Evolutionary conservation across 2,329 filamentous ascomycete species (phyloP).

Genomic region (Camillea tinctor): DNA sequence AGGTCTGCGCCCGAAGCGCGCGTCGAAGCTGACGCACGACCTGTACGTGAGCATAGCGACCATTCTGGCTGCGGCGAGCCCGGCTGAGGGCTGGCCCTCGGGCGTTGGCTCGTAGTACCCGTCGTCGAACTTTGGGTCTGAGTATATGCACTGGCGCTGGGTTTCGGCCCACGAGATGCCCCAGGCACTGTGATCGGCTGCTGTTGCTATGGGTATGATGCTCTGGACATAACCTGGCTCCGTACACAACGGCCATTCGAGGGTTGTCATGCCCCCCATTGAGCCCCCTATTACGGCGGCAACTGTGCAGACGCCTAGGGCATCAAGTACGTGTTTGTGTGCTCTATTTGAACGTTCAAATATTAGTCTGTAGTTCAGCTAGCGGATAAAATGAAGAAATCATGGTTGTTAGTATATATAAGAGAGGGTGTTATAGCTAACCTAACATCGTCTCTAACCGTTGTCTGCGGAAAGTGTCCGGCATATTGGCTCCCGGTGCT

Average conservation of each 20-base stretch:
- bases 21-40: constrained; percentile 34
- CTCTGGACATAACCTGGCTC: constrained; percentile 47
- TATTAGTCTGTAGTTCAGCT: background rate
- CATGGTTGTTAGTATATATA: background rate
- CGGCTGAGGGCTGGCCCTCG: constrained; percentile 32
- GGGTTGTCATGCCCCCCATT: constrained; percentile 57
- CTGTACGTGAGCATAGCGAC: constrained; percentile 40
- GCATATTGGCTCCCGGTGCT: constrained; percentile 21
- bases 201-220: constrained; percentile 56
- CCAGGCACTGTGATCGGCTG: constrained; percentile 56
- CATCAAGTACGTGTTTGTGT: constrained; percentile 53
- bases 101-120: constrained; percentile 35
- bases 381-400: too few relatives aligned
- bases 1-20: constrained; percentile 44
- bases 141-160: constrained; percentile 48
- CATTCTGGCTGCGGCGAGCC: constrained; percentile 37
- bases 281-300: constrained; percentile 55
- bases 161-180: constrained; percentile 59
- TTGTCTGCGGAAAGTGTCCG: constrained; percentile 64
- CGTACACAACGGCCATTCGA: constrained; percentile 57
- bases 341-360: constrained; percentile 29
- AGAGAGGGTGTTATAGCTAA: constrained; percentile 4
- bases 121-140: constrained; percentile 32
- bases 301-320: constrained; percentile 51
- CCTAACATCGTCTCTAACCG: constrained; percentile 64